Percentiles rank a stretch among this genome's conserved stretches.
phyloP scores from a whole-genome alignment of 139 green algal genomes.

The Yamagishiella unicocca region DNA sequence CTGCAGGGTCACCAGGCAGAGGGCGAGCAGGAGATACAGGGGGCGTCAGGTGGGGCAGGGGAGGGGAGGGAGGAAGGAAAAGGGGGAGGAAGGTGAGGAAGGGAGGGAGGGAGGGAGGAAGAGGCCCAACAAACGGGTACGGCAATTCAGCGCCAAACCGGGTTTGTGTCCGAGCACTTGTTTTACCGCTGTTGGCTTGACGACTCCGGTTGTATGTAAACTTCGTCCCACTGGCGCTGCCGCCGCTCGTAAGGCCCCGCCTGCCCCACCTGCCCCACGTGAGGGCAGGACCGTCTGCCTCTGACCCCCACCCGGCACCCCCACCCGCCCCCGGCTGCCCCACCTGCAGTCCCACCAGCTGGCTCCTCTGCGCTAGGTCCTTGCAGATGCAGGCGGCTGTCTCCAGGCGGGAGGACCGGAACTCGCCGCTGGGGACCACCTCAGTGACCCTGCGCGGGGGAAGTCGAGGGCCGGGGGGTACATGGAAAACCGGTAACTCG shows the following conservation, averaged over 20 bases:
- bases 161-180: too few relatives aligned
- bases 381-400: conserved; percentile 11
- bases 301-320: not conserved
- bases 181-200: too few relatives aligned
- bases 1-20: too few relatives aligned
- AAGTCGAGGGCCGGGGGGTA: not conserved
- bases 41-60: too few relatives aligned
- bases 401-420: conserved; percentile 8
- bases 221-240: too few relatives aligned
- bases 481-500: too few relatives aligned
- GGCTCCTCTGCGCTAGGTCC: conserved; percentile 28
- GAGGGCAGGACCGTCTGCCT: too few relatives aligned
- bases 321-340: not conserved
- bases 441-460: not conserved
- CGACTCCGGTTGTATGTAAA: too few relatives aligned
- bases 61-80: not conserved
- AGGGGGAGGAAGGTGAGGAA: not conserved
- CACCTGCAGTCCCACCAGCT: conserved; percentile 41
- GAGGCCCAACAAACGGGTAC: not conserved
- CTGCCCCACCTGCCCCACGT: too few relatives aligned
- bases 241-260: too few relatives aligned
- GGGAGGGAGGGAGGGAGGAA: not conserved
- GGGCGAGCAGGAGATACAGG: too few relatives aligned
- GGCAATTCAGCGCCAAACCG: too few relatives aligned
- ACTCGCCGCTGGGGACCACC: conserved; percentile 14